A percentile compares a stretch with the other conserved stretches of the same genome.
Conservation (phyloP, 345 rosid species). For the Dipteronia sinensis region DNA sequence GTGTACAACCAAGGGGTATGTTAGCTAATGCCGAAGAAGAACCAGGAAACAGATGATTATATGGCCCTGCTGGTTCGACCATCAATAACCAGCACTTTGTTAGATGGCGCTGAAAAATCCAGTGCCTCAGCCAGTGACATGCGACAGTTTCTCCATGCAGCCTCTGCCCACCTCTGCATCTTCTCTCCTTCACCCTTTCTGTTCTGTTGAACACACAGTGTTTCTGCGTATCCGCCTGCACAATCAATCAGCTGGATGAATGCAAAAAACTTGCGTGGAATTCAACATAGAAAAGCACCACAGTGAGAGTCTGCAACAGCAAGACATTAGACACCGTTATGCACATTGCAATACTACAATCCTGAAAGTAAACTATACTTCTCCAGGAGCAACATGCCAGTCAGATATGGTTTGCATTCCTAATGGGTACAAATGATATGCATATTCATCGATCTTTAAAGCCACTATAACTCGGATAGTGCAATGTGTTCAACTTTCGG, state of each 20-base stretch:
- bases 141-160: constrained; percentile 71
- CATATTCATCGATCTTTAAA: background rate
- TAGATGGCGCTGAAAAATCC: constrained; percentile 42
- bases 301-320: background rate
- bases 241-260: constrained; percentile 3
- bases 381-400: background rate
- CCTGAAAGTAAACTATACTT: background rate
- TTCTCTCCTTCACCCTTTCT: constrained; percentile 82
- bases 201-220: constrained; percentile 67
- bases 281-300: background rate
- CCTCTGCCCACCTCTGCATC: constrained; percentile 81
- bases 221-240: constrained; percentile 78
- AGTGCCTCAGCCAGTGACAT: constrained; percentile 64
- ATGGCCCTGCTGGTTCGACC: constrained; percentile 57
- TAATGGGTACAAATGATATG: background rate
- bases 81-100: constrained; percentile 59
- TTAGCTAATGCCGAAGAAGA: constrained; percentile 2
- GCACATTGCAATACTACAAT: background rate
- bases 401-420: background rate
- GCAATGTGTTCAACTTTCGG: background rate
- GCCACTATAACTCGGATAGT: background rate
- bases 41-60: constrained; percentile 16
- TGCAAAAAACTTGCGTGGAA: background rate
- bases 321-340: background rate
- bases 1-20: background rate